These are phyloP conservation scores for Phytophthora palmivora DNA, from an alignment of 352 stramenopile species.

Conservation along the genomic window DNA sequence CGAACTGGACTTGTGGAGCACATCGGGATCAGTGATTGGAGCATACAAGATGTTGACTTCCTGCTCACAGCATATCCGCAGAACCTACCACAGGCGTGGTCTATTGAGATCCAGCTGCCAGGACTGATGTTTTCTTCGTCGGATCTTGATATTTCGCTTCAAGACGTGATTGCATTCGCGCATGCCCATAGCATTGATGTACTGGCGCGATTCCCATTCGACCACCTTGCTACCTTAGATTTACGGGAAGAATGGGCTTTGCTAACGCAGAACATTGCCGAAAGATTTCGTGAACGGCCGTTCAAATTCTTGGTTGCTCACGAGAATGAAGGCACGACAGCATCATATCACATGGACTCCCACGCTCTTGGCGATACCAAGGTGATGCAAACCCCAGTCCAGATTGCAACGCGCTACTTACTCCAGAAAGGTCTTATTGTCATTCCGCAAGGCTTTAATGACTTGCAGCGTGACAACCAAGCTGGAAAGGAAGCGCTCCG, in stretches of 20 bases:
- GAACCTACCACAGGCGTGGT: conserved; percentile 33
- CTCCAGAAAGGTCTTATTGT: conserved; percentile 61
- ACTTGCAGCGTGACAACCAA: conserved; percentile 16
- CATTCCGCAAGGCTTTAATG: conserved; percentile 38
- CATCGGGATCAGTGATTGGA: conserved; percentile 57
- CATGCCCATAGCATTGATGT: conserved; percentile 54
- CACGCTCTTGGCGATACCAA: conserved; percentile 27
- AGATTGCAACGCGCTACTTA: conserved; percentile 56
- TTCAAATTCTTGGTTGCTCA: conserved; percentile 57
- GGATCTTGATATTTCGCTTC: conserved; percentile 18
- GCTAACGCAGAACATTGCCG: conserved; percentile 38
- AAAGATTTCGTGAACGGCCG: conserved; percentile 32
- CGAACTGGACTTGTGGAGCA: conserved; percentile 40
- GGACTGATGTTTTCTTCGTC: background rate
- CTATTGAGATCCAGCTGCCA: conserved; percentile 22
- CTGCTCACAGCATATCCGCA: conserved; percentile 42
- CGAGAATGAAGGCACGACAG: conserved; percentile 45
- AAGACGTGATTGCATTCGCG: conserved; percentile 43
- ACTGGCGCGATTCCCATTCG: conserved; percentile 46
- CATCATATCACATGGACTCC: conserved; percentile 43
- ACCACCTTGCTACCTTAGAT: conserved; percentile 24
- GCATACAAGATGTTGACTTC: conserved; percentile 67
- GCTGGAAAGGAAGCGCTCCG: conserved; percentile 17
- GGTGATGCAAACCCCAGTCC: conserved; percentile 45
- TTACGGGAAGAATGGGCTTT: conserved; percentile 35